Base-by-base conservation (phyloP, 176 grass and related monocot genomes). In the Lolium perenne region DNA sequence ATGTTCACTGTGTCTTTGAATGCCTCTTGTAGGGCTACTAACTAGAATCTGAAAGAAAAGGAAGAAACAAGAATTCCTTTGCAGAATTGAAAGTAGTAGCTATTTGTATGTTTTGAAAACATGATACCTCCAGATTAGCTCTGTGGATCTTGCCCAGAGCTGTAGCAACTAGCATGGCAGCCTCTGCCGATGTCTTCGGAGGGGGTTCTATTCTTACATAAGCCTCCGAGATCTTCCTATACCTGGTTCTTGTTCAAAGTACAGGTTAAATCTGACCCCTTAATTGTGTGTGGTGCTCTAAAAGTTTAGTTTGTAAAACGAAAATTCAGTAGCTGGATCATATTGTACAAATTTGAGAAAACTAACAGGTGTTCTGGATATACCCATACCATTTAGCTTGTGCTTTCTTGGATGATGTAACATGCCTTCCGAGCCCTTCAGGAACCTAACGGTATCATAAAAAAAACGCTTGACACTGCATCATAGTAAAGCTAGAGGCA, bases 121-220 rank as follows among this genome's bases (percentile, higher is more conserved):
- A 38, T 38, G 49, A 61, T 75, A 84, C 71, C 80, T 72, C 35
- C 50, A 83, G 41, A 72, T 83, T 68, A 83, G 20, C 29, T 71
- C 80, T 40, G 20, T 72, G 66, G 12, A 83, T 70, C 66, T 20
- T 45, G 67, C 67, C 38, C 35, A 83, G 80, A 68, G 66, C 80
- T 45, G 32, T 58, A 72, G 81, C 74, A 49, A 89, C 51, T 53
- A 89, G 60, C 15, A 6, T 51, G 5, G 87, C 64, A 79, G 81
- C 87, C 59, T 89, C 81, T 62, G 67, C 74, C 47, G 53, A 29
- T 26, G 81, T 84, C 72, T 10, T 54, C 3, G 73, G 73, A 53
- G 22, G 47, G 73, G 73, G 48, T 53, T 76, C 73, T 76, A 48
- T 54, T 54, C 25, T 76, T 74, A 51, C 7, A 51, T 74, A 74